A percentile compares a stretch with the other conserved stretches of the same genome.
phyloP scores from a whole-genome alignment of 1,284 basidiomycete species.

The Cutaneotrichosporon sp. region DNA sequence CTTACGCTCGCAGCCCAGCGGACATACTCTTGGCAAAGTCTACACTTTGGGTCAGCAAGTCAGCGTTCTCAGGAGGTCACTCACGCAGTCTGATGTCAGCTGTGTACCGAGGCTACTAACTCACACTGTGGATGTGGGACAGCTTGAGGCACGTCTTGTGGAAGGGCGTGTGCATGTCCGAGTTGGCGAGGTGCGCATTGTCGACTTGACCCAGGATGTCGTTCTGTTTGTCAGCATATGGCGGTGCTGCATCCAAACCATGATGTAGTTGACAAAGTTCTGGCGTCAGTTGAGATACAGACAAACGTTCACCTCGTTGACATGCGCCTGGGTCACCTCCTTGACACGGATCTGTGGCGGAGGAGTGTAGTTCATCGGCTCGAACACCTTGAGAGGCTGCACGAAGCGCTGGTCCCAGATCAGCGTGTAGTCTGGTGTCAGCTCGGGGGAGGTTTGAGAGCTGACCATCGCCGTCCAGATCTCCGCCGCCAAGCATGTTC shows the following conservation, averaged over 20 bases:
- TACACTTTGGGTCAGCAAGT: constrained; percentile 21
- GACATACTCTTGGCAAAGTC: constrained; percentile 49
- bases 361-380: constrained; percentile 45
- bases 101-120: background rate
- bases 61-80: constrained; percentile 3
- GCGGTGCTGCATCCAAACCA: constrained; percentile 15
- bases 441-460: accelerated
- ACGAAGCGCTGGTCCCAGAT: constrained; percentile 48
- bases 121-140: constrained; percentile 39
- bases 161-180: constrained; percentile 25
- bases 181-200: constrained; percentile 43
- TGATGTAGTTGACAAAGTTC: constrained; percentile 45
- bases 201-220: constrained; percentile 47
- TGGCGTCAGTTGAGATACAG: constrained; percentile 8
- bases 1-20: accelerated
- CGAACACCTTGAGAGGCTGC: constrained; percentile 23
- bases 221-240: constrained; percentile 22
- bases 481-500: constrained; percentile 48
- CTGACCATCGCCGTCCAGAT: constrained; percentile 46
- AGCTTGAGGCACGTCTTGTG: constrained; percentile 24
- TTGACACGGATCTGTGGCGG: constrained; percentile 31
- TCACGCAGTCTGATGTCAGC: constrained; percentile 37
- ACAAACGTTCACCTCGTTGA: constrained; percentile 37
- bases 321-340: constrained; percentile 36
- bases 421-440: constrained; percentile 38